Evolutionary conservation across 164 flowering plant species (phyloP), one percentile per base, ranked within the genome.

Genomic region (Akebia trifoliata): DNA sequence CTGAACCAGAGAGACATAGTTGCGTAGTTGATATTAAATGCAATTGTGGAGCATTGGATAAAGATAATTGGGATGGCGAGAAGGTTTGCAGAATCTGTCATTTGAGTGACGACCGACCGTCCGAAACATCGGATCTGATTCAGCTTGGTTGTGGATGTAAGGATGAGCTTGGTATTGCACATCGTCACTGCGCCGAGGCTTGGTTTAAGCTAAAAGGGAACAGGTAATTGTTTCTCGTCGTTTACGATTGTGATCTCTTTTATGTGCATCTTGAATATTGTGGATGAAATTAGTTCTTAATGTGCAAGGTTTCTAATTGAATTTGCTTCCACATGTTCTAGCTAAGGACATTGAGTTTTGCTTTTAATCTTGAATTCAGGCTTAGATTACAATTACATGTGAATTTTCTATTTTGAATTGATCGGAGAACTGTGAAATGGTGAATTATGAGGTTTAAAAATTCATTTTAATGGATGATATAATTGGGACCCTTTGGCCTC

Each of bases 151-250:
- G 98, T 54, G 77, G 75, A 0, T 92, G 98, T 64, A 86, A 85
- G 69, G 85, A 69, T 28, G 98, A 88, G 61, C 89, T 92, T 29
- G 96, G 87, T 4, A 57, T 68, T 64, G 84, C 89, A 0, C 96
- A 92, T 67, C 63, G 48, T 43, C 77, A 69, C 58, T 92, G 98
- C 46, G 96, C 95, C 5, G 95, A 88, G 72, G 80, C 89, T 1
- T 92, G 98, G 98, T 92, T 92, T 58, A 88, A 71, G 76, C 73
- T 78, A 1, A 92, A 67, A 69, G 98, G 98, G 50, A 83, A 86
- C 70, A 85, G 95, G 98, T 91, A 80, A 57, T 17, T 38, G 15
- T 36, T 58, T 63, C 51, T 29, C 30, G n/a, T 21, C 15, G 26
- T 26, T 24, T 24, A 11, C 24, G 18, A 6, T 5, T 12, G 2